These are phyloP conservation scores for Penicillium angulare DNA, from an alignment of 495 filamentous ascomycete genomes.

Conservation along the genomic window DNA sequence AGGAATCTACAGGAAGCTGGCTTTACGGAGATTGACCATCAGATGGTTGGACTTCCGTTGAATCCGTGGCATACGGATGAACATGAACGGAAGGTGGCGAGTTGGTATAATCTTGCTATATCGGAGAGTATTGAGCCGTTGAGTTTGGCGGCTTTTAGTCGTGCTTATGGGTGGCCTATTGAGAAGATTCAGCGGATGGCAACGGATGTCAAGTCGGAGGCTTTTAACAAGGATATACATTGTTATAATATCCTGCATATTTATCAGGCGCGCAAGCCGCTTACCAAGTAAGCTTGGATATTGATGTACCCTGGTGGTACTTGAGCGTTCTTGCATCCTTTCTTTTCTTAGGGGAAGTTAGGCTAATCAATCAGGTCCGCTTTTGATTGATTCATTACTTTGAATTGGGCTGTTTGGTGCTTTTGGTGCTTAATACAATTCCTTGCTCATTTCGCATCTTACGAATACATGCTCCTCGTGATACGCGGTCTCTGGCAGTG, in stretches of 20 bases:
- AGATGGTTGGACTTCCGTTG: constrained; percentile 67
- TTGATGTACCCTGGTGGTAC: neutral
- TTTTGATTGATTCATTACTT: too few relatives aligned
- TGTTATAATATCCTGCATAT: constrained; percentile 70
- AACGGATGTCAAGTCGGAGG: constrained; percentile 62
- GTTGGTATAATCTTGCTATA: constrained; percentile 83
- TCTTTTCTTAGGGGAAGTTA: neutral
- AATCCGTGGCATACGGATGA: constrained; percentile 76
- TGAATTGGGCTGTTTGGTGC: too few relatives aligned
- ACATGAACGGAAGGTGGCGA: constrained; percentile 66
- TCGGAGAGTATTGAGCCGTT: constrained; percentile 71
- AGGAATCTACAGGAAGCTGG: constrained; percentile 65
- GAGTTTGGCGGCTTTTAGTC: constrained; percentile 70
- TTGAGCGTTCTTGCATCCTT: neutral
- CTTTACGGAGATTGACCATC: constrained; percentile 81
- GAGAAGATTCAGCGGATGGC: constrained; percentile 64
- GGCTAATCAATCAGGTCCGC: too few relatives aligned
- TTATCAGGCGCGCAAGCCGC: constrained; percentile 47
- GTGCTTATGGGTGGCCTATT: constrained; percentile 61
- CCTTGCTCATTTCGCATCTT: too few relatives aligned
- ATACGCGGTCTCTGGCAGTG: too few relatives aligned
- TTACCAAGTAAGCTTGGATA: constrained; percentile 10
- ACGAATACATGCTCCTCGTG: too few relatives aligned
- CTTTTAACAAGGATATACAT: constrained; percentile 67
- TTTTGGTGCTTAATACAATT: too few relatives aligned